Percentiles rank a stretch among this genome's conserved stretches.
These are phyloP conservation scores for Dioscorea cayenensis DNA, from an alignment of 116 monocot genomes.

Conservation along the genomic window DNA sequence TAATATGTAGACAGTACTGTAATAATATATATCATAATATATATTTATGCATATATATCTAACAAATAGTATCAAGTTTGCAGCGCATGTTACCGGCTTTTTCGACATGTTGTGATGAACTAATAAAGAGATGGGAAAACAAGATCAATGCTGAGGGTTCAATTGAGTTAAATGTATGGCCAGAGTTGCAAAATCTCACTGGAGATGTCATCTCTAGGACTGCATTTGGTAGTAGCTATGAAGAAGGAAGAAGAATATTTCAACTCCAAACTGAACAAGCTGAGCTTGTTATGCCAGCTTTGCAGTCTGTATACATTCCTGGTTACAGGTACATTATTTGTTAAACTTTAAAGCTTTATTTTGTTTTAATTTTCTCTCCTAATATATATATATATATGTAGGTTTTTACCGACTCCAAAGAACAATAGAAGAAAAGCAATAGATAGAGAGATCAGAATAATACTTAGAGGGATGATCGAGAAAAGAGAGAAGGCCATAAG, in stretches of 20 bases:
- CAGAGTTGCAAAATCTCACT: slow-evolving; percentile 40
- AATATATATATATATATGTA: background rate
- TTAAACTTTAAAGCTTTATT: no score
- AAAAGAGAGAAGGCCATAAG: slow-evolving; percentile 11
- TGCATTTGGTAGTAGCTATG: slow-evolving; percentile 46
- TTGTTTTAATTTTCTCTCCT: background rate
- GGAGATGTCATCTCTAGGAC: slow-evolving; percentile 54
- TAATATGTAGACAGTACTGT: background rate
- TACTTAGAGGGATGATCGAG: background rate
- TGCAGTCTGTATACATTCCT: background rate
- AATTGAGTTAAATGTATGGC: slow-evolving; percentile 43
- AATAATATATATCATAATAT: background rate
- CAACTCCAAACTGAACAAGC: slow-evolving; percentile 37
- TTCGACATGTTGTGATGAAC: slow-evolving; percentile 25
- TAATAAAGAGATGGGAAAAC: slow-evolving; percentile 45
- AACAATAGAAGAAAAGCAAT: background rate
- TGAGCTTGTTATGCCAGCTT: slow-evolving; percentile 1
- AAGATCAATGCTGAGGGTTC: slow-evolving; percentile 3
- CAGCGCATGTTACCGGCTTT: slow-evolving; percentile 55
- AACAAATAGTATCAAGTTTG: background rate
- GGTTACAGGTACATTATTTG: slow-evolving; percentile 7
- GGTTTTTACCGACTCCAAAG: background rate
- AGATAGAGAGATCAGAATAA: background rate
- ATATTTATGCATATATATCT: no score
- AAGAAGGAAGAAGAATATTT: slow-evolving; percentile 40